Conservation (phyloP, 2,329 filamentous ascomycete species). For the Amauroascus verrucosus region DNA sequence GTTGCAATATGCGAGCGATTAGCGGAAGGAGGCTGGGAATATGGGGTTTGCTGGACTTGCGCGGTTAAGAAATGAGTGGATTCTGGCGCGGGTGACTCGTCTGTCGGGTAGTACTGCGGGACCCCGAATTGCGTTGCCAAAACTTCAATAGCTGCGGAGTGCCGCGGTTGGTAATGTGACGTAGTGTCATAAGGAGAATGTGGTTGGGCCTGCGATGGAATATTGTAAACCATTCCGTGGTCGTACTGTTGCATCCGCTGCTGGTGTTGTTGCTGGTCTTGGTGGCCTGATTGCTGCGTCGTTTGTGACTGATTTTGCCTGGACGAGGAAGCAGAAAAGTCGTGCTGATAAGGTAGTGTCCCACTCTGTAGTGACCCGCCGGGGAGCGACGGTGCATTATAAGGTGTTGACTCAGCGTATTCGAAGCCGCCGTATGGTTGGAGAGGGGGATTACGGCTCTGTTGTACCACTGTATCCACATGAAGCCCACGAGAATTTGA, state of each 20-base stretch:
- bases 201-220: slow-evolving; percentile 51
- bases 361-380: slow-evolving; percentile 38
- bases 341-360: slow-evolving; percentile 56
- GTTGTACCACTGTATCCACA: slow-evolving; percentile 26
- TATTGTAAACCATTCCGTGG: slow-evolving; percentile 68
- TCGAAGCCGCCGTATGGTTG: slow-evolving; percentile 42
- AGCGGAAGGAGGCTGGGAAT: slow-evolving; percentile 53
- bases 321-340: slow-evolving; percentile 44
- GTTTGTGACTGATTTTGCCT: slow-evolving; percentile 22
- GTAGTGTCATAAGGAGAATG: slow-evolving; percentile 62
- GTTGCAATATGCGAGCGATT: slow-evolving; percentile 42
- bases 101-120: slow-evolving; percentile 62
- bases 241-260: slow-evolving; percentile 46
- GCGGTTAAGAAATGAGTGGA: slow-evolving; percentile 56
- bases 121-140: slow-evolving; percentile 57
- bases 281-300: slow-evolving; percentile 21
- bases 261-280: slow-evolving; percentile 25
- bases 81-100: slow-evolving; percentile 54
- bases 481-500: slow-evolving; percentile 25
- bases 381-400: slow-evolving; percentile 44
- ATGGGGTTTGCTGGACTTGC: slow-evolving; percentile 47
- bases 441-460: slow-evolving; percentile 29
- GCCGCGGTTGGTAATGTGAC: slow-evolving; percentile 64
- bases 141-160: slow-evolving; percentile 68
- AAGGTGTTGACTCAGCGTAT: slow-evolving; percentile 46